A percentile compares a stretch with the other conserved stretches of the same genome.
Evolutionary conservation across 1,139 yeast species (phyloP).

Genomic region (Hyphopichia pseudoburtonii): DNA sequence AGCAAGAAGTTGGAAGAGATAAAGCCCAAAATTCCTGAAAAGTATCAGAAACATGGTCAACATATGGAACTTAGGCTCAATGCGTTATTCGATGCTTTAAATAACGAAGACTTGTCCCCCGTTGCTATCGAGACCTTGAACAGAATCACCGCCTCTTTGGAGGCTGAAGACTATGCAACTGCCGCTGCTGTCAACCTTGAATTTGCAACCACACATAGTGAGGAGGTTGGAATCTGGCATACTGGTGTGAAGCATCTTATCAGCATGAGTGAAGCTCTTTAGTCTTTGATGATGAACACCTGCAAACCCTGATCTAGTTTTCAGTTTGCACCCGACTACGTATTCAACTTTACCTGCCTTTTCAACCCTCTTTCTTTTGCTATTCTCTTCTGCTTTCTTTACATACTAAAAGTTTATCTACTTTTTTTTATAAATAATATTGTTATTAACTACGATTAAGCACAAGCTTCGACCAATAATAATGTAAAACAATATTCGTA

Average conservation of each 20-base stretch:
- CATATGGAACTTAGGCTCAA: conserved; percentile 84
- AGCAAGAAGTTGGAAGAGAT: conserved; percentile 56
- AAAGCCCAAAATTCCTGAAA: conserved; percentile 75
- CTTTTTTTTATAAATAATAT: too few relatives aligned
- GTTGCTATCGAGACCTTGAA: conserved; percentile 58
- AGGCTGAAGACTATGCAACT: conserved; percentile 51
- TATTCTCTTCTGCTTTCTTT: too few relatives aligned
- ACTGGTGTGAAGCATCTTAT: conserved; percentile 88
- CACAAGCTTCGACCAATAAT: too few relatives aligned
- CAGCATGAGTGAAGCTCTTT: conserved; percentile 64
- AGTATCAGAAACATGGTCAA: conserved; percentile 66
- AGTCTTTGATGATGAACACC: too few relatives aligned
- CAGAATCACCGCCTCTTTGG: conserved; percentile 52
- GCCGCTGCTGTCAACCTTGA: conserved; percentile 62
- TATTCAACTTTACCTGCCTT: too few relatives aligned
- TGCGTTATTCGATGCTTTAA: conserved; percentile 76
- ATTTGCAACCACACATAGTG: conserved; percentile 64
- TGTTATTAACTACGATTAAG: too few relatives aligned
- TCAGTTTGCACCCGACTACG: too few relatives aligned
- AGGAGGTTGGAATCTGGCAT: conserved; percentile 90
- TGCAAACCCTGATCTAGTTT: too few relatives aligned
- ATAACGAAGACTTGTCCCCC: conserved; percentile 65
- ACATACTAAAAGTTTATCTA: too few relatives aligned
- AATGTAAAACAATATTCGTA: too few relatives aligned
- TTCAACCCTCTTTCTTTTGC: too few relatives aligned